Evolutionary conservation across 345 rosid species (phyloP).

Genomic region (Sapria himalayana): DNA sequence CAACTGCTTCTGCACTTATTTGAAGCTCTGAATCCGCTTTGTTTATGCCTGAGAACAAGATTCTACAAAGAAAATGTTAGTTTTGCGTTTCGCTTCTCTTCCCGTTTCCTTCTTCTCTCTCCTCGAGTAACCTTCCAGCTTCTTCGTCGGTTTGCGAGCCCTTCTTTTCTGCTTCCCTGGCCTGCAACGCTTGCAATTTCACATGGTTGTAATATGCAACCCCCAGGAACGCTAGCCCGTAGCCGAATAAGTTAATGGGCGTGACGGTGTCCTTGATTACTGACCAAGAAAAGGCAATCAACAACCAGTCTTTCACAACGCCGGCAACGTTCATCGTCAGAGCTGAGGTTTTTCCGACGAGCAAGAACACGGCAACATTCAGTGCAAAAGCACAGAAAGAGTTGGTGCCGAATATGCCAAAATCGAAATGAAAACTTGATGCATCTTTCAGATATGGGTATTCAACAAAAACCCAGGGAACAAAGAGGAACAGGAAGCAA

Average conservation of each 20-base stretch:
- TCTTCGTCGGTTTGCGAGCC: slow-evolving; percentile 48
- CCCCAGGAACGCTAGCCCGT: slow-evolving; percentile 77
- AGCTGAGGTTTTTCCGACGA: slow-evolving; percentile 92
- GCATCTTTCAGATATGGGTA: slow-evolving; percentile 41
- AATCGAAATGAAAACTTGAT: slow-evolving; percentile 83
- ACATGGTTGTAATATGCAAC: slow-evolving; percentile 85
- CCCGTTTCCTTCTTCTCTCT: slow-evolving; percentile 40
- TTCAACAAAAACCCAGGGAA: slow-evolving; percentile 92
- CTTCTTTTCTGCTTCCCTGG: slow-evolving; percentile 84
- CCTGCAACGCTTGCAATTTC: slow-evolving; percentile 78
- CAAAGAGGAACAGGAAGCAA: slow-evolving; percentile 48
- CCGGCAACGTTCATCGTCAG: slow-evolving; percentile 98
- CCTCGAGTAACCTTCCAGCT: slow-evolving; percentile 62
- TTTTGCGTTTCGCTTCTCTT: slow-evolving; percentile 41
- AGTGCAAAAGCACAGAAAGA: slow-evolving; percentile 76
- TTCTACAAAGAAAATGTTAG: slow-evolving; percentile 17
- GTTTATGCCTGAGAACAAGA: too few relatives aligned
- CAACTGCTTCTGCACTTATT: too few relatives aligned
- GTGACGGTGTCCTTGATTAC: slow-evolving; percentile 93
- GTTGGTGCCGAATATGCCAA: slow-evolving; percentile 68
- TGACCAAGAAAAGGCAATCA: slow-evolving; percentile 96
- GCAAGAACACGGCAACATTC: slow-evolving; percentile 85
- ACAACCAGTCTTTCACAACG: slow-evolving; percentile 83
- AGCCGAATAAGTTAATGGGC: slow-evolving; percentile 63
- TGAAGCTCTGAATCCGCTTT: too few relatives aligned